phyloP scores from a whole-genome alignment of 108 stramenopile species.

The Conticribra guillardii region DNA sequence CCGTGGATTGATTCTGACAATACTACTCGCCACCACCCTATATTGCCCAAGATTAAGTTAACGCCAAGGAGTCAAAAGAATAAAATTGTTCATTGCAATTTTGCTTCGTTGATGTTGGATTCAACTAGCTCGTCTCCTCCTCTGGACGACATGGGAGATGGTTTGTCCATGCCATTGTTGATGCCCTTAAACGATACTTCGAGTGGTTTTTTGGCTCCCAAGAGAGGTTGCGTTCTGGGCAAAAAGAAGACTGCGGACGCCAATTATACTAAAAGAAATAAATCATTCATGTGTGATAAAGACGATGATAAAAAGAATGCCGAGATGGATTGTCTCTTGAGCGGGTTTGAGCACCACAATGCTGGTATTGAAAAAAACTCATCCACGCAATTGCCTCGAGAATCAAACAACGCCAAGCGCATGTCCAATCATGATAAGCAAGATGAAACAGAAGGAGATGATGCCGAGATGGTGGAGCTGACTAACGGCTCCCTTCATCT shows the following conservation, averaged over 20 bases:
- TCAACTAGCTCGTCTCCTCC: not conserved
- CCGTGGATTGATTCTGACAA: too few relatives aligned
- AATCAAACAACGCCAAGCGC: too few relatives aligned
- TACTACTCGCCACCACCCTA: too few relatives aligned
- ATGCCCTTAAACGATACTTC: not conserved
- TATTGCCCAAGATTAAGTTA: conserved; percentile 28
- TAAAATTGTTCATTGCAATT: not conserved
- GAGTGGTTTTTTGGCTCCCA: not conserved
- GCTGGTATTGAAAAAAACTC: not conserved
- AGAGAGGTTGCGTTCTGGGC: not conserved
- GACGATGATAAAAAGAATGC: conserved; percentile 8
- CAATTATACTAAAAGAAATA: too few relatives aligned
- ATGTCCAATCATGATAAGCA: not conserved
- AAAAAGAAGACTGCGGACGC: too few relatives aligned
- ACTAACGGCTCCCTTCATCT: not conserved
- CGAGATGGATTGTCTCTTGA: conserved; percentile 41
- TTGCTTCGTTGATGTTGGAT: conserved; percentile 14
- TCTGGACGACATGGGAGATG: not conserved
- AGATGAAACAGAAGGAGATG: conserved; percentile 25
- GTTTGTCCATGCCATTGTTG: not conserved
- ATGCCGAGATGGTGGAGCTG: conserved; percentile 35
- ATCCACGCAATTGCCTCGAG: too few relatives aligned
- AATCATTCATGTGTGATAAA: not conserved
- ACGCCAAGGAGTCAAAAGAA: conserved; percentile 23
- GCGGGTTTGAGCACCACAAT: conserved; percentile 35